These are phyloP conservation scores for Carpinus fangiana DNA, from an alignment of 306 rosid species.

Conservation along the genomic window DNA sequence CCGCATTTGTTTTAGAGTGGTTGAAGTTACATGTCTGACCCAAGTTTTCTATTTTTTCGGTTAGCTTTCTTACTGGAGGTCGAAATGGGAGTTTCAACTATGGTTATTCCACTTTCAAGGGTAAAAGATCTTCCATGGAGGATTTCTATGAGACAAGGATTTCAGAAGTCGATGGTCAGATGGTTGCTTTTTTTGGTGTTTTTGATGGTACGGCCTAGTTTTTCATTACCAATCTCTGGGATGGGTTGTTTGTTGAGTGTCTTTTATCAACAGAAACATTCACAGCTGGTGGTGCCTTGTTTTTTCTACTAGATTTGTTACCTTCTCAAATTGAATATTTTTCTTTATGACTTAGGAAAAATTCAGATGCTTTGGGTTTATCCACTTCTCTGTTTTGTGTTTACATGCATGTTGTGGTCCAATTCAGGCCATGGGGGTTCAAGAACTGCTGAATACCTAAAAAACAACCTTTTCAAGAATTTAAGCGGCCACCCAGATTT, in stretches of 20 bases:
- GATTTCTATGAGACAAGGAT: constrained; percentile 77
- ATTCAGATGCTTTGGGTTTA: constrained; percentile 8
- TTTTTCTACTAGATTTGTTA: constrained; percentile 10
- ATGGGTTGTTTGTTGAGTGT: constrained; percentile 3
- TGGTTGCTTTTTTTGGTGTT: constrained; percentile 89
- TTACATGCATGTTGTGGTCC: constrained; percentile 15
- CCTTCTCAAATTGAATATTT: neutral
- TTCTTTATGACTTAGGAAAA: constrained; percentile 1
- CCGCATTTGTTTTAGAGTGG: constrained; percentile 8
- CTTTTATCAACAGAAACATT: neutral
- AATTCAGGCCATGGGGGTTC: constrained; percentile 87
- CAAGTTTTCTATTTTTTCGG: constrained; percentile 2
- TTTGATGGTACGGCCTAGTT: constrained; percentile 68
- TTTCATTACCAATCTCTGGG: constrained; percentile 18
- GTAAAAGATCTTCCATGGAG: constrained; percentile 93
- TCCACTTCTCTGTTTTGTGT: constrained; percentile 12
- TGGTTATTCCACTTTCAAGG: constrained; percentile 91
- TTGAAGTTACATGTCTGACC: constrained; percentile 10
- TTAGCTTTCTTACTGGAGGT: constrained; percentile 62
- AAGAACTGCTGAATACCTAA: constrained; percentile 79
- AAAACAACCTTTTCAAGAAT: constrained; percentile 73
- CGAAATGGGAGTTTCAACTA: constrained; percentile 74
- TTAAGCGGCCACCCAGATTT: constrained; percentile 76
- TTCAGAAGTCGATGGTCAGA: constrained; percentile 82
- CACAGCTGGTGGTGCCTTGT: constrained; percentile 1